Conservation (phyloP, 805 yeast species). For the Blastobotrys muscicola region DNA sequence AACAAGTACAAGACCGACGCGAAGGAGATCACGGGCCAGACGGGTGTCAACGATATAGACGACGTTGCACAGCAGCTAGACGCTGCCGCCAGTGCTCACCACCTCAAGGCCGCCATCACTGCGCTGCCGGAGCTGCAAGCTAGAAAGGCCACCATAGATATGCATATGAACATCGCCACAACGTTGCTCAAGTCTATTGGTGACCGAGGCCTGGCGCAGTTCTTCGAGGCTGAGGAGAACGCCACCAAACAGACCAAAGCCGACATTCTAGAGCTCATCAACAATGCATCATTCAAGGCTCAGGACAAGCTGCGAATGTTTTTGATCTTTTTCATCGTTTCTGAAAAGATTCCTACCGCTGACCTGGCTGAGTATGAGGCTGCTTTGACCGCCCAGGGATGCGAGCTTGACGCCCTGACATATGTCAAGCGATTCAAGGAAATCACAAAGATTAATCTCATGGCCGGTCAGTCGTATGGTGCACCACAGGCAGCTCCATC, state of each 20-base stretch:
- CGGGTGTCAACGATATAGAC: conserved; percentile 61
- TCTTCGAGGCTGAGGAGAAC: conserved; percentile 90
- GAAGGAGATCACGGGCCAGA: conserved; percentile 67
- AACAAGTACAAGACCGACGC: conserved; percentile 80
- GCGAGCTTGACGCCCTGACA: conserved; percentile 45
- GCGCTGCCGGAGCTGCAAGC: conserved; percentile 88
- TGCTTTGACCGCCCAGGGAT: conserved; percentile 46
- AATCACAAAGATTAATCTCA: conserved; percentile 39
- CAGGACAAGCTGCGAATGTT: conserved; percentile 82
- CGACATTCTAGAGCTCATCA: conserved; percentile 42
- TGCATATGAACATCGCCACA: conserved; percentile 94
- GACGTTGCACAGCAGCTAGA: conserved; percentile 50
- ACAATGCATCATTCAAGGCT: conserved; percentile 49
- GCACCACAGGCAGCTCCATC: conserved; percentile 19
- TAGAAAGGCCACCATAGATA: conserved; percentile 78
- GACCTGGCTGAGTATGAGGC: conserved; percentile 57
- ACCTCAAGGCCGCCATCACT: conserved; percentile 62
- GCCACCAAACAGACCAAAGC: conserved; percentile 40
- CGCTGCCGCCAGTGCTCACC: conserved; percentile 27
- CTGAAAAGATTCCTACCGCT: conserved; percentile 35
- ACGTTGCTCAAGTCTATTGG: conserved; percentile 74
- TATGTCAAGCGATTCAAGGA: conserved; percentile 80
- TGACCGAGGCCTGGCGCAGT: conserved; percentile 77
- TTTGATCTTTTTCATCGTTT: conserved; percentile 52
- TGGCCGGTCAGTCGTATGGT: conserved; percentile 13